These are phyloP conservation scores for Boehmeria nivea DNA, from an alignment of 306 rosid species.

Conservation along the genomic window DNA sequence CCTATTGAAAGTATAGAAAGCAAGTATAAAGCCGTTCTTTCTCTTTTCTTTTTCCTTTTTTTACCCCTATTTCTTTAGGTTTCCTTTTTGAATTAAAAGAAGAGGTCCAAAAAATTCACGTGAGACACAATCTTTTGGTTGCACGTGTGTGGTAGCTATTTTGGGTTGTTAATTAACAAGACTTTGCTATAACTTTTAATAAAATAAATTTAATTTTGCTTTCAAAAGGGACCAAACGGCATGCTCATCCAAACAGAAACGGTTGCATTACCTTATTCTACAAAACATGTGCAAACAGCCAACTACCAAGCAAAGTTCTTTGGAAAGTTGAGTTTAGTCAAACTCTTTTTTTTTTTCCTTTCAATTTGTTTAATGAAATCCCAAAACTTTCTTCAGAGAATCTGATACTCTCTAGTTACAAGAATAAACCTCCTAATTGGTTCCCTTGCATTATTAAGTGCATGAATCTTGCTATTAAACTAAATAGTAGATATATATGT, in stretches of 20 bases:
- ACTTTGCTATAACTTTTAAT: neutral
- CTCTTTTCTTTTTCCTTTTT: no score
- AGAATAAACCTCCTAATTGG: constrained; percentile 17
- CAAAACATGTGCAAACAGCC: neutral
- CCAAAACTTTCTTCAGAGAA: constrained; percentile 1
- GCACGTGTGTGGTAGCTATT: neutral
- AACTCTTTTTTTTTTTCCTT: neutral
- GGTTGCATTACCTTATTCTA: neutral
- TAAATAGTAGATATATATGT: neutral
- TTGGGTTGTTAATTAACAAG: neutral
- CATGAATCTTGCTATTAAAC: neutral
- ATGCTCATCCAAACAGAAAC: constrained; percentile 10
- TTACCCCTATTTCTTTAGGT: no score
- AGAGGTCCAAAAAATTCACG: no score
- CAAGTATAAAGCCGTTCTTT: no score
- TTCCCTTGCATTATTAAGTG: constrained; percentile 1
- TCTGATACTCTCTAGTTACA: neutral
- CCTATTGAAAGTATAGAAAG: no score
- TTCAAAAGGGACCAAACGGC: neutral
- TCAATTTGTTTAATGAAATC: constrained; percentile 5
- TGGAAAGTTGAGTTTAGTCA: constrained; percentile 4
- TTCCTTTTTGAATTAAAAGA: no score
- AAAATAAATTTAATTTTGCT: no score
- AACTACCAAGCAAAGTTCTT: neutral
- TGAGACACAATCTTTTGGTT: neutral